Base-by-base conservation (phyloP, 176 grass and related monocot genomes). In the Triticum monococcum region DNA sequence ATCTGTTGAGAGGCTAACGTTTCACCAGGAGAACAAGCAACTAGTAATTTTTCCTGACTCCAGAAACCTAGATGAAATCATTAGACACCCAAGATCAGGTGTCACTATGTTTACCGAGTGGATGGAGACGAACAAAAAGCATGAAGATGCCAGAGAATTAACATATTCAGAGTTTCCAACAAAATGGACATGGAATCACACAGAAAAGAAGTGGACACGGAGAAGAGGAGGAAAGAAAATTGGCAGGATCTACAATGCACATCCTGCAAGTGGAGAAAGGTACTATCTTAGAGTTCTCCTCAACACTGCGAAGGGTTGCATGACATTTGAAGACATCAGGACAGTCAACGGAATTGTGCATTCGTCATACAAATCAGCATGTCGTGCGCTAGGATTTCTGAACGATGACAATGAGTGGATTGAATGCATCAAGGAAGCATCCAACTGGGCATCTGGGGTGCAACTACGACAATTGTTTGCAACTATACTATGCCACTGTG, bases 241-340 rank as follows among this genome's bases (percentile, higher is more conserved):
- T 59, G 88, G 76, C 3, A 84, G 91, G 3, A 72, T 90, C 0
- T 86, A 67, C 16, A 68, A 88, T 18, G 56, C 84, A 1, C 88
- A 83, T 14, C 72, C 81, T 0, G 24, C 45, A 31, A 68, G 70
- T 9, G 81, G 71, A 8, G 78, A 90, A 7, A 73, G n/a, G 64
- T 86, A 80, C 24, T 86, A 85, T 35, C 17, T 74, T 4, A 78
- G 52, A 12, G 62, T 90, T 33, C 72, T 93, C 2, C 77, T 93
- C 13, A 88, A 88, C 5, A 71, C 24, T 33, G 20, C 10, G 1
- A 76, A 61, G 7, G 74, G 88, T 7, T 40, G 74, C 57, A 84
- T 3, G 67, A 37, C 22, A 25, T 90, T 75, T 17, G 46, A 81
- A 81, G 88, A 90, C 1, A 81, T 92, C 0, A 78, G 80, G 5